Base-by-base conservation (phyloP, 805 yeast genomes). In the Lachancea meyersii region DNA sequence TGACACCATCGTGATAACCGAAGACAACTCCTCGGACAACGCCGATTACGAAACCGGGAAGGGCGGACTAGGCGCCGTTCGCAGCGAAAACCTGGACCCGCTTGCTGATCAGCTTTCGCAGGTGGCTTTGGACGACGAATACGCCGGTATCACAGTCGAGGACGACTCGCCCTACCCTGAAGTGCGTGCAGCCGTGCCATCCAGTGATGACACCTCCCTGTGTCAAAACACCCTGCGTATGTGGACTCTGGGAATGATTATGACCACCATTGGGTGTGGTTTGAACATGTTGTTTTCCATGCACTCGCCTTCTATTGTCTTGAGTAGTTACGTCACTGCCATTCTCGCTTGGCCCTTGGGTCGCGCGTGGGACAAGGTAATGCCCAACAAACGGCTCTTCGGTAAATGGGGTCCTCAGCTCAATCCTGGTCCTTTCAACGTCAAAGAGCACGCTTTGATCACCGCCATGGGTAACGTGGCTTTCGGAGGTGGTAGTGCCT, bases 151-250 rank as follows among this genome's bases (percentile, higher is more conserved):
- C 30, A 36, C 44, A 9, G 44, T 45, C 26, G 48, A 45, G 60
- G 72, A 57, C 46, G 63, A 68, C 51, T 73, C 78, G 20, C 82
- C 83, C 8, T 79, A 79, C 55, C 78, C 84, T 0, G 85, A 79
- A 58, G 84, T 79, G 24, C 71, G 86, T 58, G 75, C 85, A 8
- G 73, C 80, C 16, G 78, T 78, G n/a, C 79, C 77, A 14, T 73
- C 79, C 10, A 64, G 51, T 39, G 84, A 79, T 49, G 80, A 79
- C 54, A 65, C 68, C 2, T 48, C 57, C 3, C 53, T 71, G 19
- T 73, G 73, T 5, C 69, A 70, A 51, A 77, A 74, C 62, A 72
- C 78, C 44, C 49, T 75, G 41, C 65, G 84, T 38, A 76, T 75
- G 48, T 80, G 81, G 69, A 61, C 69, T 4, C 60, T 79, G 22